Evolutionary conservation across 768 basidiomycete genomes (phyloP).

Genomic region (Rhizopogon roseolus): DNA sequence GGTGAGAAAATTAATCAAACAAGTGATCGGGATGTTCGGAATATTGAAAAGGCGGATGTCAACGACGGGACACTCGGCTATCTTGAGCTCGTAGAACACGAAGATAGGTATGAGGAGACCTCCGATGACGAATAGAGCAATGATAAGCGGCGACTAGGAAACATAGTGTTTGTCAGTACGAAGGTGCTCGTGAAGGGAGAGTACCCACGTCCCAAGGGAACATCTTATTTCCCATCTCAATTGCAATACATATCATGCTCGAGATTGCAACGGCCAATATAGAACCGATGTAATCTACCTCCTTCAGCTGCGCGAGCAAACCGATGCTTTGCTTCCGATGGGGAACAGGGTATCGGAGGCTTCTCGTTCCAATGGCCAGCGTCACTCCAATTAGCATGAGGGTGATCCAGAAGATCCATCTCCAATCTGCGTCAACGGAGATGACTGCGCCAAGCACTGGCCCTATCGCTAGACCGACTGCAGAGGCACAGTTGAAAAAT

Average conservation of each 20-base stretch:
- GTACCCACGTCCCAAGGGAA: slow-evolving; percentile 29
- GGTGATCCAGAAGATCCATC: slow-evolving; percentile 45
- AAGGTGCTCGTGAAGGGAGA: neutral
- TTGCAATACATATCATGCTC: slow-evolving; percentile 31
- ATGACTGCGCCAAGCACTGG: slow-evolving; percentile 44
- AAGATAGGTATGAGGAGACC: slow-evolving; percentile 28
- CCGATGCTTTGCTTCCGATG: slow-evolving; percentile 26
- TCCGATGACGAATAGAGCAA: slow-evolving; percentile 23
- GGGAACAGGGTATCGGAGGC: slow-evolving; percentile 28
- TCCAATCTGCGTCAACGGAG: slow-evolving; percentile 37
- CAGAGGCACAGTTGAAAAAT: slow-evolving; percentile 31
- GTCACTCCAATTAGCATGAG: slow-evolving; percentile 28
- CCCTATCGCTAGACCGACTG: slow-evolving; percentile 41
- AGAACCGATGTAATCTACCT: slow-evolving; percentile 29
- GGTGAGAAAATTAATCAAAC: slow-evolving; percentile 33
- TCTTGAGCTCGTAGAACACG: slow-evolving; percentile 28
- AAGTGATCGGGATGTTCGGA: slow-evolving; percentile 30
- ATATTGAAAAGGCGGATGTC: slow-evolving; percentile 28
- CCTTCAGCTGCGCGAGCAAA: slow-evolving; percentile 26
- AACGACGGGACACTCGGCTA: slow-evolving; percentile 28
- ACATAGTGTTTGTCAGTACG: neutral
- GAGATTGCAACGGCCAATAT: slow-evolving; percentile 28
- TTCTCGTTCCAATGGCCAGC: slow-evolving; percentile 19
- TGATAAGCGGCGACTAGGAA: slow-evolving; percentile 23
- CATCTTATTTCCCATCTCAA: slow-evolving; percentile 33